Evolutionary conservation across 163 green algal genomes (phyloP), one percentile per base, ranked within the genome.

Genomic region (Scenedesmus sp.): DNA sequence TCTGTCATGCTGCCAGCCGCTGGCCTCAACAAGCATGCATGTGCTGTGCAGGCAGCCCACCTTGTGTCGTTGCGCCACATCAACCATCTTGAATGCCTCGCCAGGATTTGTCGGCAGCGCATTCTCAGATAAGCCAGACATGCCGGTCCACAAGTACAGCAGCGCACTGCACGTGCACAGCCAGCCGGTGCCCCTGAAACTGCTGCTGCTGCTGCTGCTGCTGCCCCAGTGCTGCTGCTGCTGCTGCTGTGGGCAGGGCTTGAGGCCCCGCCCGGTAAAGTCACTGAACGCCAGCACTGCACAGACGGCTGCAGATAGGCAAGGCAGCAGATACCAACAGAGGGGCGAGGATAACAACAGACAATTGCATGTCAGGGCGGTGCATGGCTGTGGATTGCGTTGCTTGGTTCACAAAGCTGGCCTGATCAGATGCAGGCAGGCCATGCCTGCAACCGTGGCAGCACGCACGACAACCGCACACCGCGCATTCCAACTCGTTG

Each of bases 71-170:
- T 90, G 68, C 9, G 92, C 92, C 1, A 95, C 65, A 44, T 95
- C 92, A 3, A 86, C 33, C 33, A 68, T 87, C 88, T 94, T 94
- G 83, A 94, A 94, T 24, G 93, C 92, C n/a, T 87, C 88, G 2
- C 93, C 93, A 51, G 93, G 93, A 83, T 94, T 95, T 24, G 89
- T 86, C 0, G 93, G 93, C 78, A 95, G 86, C 33, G 85, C 46
- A 42, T 92, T 72, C 33, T 93, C 76, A 0, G 78, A 81, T 46
- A 93, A 18, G 10, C 86, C 90, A 30, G 76, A 88, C 92, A 94
- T 95, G 70, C 93, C 93, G 0, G 92, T 94, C 37, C 80, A 73
- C 90, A 95, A 91, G 79, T 93, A 94, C 80, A 88, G 42, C 2
- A 83, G 51, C 42, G 87, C 93, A 81, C 93, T 87, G 9, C 44